Evolutionary conservation across 2,329 filamentous ascomycete species (phyloP), one percentile per base, ranked within the genome.

Genomic region (Corinectria fuckeliana): DNA sequence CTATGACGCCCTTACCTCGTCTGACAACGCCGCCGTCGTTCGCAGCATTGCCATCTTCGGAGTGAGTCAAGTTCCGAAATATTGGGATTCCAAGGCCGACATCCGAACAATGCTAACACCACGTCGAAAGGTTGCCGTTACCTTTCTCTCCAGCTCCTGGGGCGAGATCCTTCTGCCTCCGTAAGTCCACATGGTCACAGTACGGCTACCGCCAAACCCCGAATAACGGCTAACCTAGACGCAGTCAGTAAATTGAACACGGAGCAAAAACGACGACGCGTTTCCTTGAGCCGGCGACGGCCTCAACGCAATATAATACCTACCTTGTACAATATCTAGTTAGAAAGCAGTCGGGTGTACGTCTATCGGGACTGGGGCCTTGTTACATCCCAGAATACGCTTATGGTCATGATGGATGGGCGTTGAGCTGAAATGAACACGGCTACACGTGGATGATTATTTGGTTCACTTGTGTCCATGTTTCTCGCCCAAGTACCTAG

Each of bases 21-120:
- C 88, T 30, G 89, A 91, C 72, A 91, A 91, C 76, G 82, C 86
- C 48, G 84, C 87, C 56, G 84, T 91, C 56, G 88, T 91, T 60
- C 83, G 86, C 69, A 90, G 88, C 72, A 78, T 91, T 66, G 81
- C 85, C 64, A 75, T 90, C 69, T 91, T 91, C 72, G 88, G 87
- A 56, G 88, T 91, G 82, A 73, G 88, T 80, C 42, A 23, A 38
- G 41, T 20, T 16, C 16, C 14, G 18, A 32, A 20, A 9, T 26
- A 7, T 11, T 20, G 8, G 1, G 2, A 14, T 13, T 30, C n/a
- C n/a, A 13, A 4, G 10, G 20, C 9, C 8, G 41, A 25, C 10
- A 2, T 23, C 16, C 21, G 7, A 11, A n/a, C n/a, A n/a, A 44
- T 49, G 21, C 61, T 70, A 32, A 68, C 13, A 0, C 10, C n/a